Evolutionary conservation across 2,329 filamentous ascomycete genomes (phyloP), one percentile per base, ranked within the genome.

Genomic region (Sordariomycetes sp.): DNA sequence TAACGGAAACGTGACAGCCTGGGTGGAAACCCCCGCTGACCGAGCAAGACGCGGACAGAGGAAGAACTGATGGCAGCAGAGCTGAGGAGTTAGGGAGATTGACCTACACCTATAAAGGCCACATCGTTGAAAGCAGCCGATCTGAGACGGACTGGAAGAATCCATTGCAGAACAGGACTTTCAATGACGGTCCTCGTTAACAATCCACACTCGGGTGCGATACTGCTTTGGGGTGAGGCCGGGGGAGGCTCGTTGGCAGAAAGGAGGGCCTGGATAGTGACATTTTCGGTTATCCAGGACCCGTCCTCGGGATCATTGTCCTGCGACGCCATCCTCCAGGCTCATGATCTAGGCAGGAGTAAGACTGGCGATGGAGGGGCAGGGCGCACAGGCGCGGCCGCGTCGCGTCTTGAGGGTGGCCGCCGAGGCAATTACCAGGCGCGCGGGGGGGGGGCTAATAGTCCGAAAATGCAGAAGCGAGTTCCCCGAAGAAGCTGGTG

Each of bases 61-160:
- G n/a, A 36, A 45, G 25, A 2, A 51, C 42, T 17, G 20, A 28
- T 52, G 42, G 32, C 24, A 36, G 20, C 58, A 15, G 60, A 62
- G 36, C 64, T 58, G 12, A 35, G 22, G 12, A 28, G 50, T 15
- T 20, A 12, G 24, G 57, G 57, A 42, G 28, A 51, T 20, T 34
- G 32, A 77, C 82, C 71, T 76, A 87, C 84, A 57, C 90, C 89
- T 58, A 99, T 79, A 64, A 96, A 90, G 42, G 91, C 85, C 61
- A 96, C 82, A 72, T 97, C 91, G 63, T 94, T 90, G 60, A 84
- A 76, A 51, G 77, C 70, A 55, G 77, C 75, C 57, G 84, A 84
- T 59, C 91, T 80, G 59, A 97, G 75, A 59, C 85, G 82, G n/a
- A 85, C 89, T 13, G 90, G 88, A 15, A 96, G 73, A 51, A 96